Percentiles rank a stretch among this genome's conserved stretches.
These are phyloP conservation scores for Tirmania nivea DNA, from an alignment of 495 filamentous ascomycete genomes.

Conservation along the genomic window DNA sequence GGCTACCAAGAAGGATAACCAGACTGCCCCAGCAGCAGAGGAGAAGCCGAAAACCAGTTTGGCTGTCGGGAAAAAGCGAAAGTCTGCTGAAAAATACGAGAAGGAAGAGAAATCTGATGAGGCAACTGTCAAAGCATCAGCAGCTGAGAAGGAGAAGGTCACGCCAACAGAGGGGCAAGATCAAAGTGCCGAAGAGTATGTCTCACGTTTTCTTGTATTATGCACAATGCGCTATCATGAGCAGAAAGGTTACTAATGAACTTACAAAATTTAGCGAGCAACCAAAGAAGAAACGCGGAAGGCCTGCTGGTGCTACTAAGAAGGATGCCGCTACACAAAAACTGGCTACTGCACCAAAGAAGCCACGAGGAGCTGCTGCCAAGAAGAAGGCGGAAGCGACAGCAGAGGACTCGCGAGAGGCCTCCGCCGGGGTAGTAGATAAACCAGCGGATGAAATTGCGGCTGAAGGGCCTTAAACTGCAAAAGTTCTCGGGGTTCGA, in stretches of 20 bases:
- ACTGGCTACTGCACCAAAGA: not conserved
- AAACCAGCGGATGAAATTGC: too few species aligned
- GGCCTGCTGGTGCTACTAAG: slow-evolving; percentile 5
- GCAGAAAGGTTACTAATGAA: not conserved
- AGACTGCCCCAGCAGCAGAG: not conserved
- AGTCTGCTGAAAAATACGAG: slow-evolving; percentile 4
- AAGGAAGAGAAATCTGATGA: slow-evolving; percentile 4
- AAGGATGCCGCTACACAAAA: not conserved
- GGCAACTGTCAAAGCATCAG: not conserved
- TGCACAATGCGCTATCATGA: not conserved
- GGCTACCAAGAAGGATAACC: slow-evolving; percentile 3
- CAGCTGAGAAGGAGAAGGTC: not conserved
- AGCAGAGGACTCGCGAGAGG: too few species aligned
- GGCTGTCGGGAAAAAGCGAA: slow-evolving; percentile 6
- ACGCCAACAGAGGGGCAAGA: not conserved
- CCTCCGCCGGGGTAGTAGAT: too few species aligned
- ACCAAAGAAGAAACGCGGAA: slow-evolving; percentile 14
- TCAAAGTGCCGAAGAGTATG: not conserved
- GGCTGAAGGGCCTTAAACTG: too few species aligned
- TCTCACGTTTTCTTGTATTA: slow-evolving; percentile 3
- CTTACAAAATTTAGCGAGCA: slow-evolving; percentile 1
- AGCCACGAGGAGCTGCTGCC: too few species aligned
- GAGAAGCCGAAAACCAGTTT: slow-evolving; percentile 7
- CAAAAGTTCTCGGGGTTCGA: too few species aligned
- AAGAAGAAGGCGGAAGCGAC: too few species aligned